These are phyloP conservation scores for Aspergillus neoniger DNA, from an alignment of 2,329 filamentous ascomycete genomes.

Conservation along the genomic window DNA sequence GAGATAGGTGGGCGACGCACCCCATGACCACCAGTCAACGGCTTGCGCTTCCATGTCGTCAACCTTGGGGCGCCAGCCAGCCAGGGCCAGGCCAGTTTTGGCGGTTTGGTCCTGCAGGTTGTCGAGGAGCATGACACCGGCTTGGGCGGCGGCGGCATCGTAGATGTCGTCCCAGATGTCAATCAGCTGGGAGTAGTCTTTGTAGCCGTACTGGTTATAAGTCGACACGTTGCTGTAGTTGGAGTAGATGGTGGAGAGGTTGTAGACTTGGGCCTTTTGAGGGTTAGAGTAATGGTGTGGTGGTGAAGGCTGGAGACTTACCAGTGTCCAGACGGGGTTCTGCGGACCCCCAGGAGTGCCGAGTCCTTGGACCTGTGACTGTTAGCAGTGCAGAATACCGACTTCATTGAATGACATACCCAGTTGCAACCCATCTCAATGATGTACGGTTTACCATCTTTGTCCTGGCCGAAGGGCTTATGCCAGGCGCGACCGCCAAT, in stretches of 20 bases:
- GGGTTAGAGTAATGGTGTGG: background rate
- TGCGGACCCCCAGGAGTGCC: conserved; percentile 39
- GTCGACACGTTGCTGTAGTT: conserved; percentile 61
- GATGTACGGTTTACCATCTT: conserved; percentile 55
- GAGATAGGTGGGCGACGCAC: background rate
- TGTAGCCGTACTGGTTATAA: conserved; percentile 59
- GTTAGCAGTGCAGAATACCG: background rate
- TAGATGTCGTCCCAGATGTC: conserved; percentile 54
- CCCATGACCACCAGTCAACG: conserved; percentile 58
- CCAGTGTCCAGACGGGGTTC: conserved; percentile 59
- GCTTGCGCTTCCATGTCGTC: conserved; percentile 58
- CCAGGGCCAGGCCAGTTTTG: conserved; percentile 58
- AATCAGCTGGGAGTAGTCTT: conserved; percentile 54
- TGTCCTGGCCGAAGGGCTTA: conserved; percentile 55
- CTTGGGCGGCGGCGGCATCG: conserved; percentile 50
- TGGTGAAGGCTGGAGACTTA: background rate
- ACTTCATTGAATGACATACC: conserved; percentile 36
- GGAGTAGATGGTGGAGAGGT: conserved; percentile 58
- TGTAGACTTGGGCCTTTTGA: conserved; percentile 57
- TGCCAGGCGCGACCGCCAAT: conserved; percentile 64
- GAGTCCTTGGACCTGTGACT: conserved; percentile 44
- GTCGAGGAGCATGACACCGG: conserved; percentile 57
- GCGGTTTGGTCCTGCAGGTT: conserved; percentile 64
- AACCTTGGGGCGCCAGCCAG: conserved; percentile 62
- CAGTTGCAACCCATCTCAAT: conserved; percentile 70